Conservation (phyloP, 805 yeast species). For the Isabelozyma heimii region DNA sequence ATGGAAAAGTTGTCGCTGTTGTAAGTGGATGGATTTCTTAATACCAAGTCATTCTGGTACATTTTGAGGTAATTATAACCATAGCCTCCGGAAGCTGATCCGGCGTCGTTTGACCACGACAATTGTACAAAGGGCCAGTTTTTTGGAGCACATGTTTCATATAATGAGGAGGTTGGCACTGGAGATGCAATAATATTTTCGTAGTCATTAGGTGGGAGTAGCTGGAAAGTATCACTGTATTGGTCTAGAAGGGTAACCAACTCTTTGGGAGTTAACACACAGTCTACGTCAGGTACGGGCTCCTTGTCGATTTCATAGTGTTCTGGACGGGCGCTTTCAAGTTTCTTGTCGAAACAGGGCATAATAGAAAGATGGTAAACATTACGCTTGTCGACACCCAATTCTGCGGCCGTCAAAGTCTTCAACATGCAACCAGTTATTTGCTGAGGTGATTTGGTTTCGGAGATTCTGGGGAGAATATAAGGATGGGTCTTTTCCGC, state of each 20-base stretch:
- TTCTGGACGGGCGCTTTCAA: slow-evolving; percentile 89
- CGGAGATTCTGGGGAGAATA: slow-evolving; percentile 65
- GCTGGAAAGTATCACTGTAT: slow-evolving; percentile 36
- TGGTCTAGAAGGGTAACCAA: slow-evolving; percentile 69
- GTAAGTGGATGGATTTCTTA: slow-evolving; percentile 12
- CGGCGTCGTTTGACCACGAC: slow-evolving; percentile 73
- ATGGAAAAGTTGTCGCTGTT: slow-evolving; percentile 24
- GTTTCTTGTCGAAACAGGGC: slow-evolving; percentile 97
- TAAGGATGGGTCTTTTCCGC: slow-evolving; percentile 95
- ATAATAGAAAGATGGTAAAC: slow-evolving; percentile 82
- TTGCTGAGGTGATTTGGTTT: slow-evolving; percentile 88
- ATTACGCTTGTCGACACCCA: slow-evolving; percentile 26
- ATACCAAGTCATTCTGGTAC: slow-evolving; percentile 23
- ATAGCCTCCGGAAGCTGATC: slow-evolving; percentile 89
- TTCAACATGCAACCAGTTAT: slow-evolving; percentile 82
- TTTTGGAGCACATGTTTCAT: slow-evolving; percentile 45
- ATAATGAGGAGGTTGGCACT: slow-evolving; percentile 15
- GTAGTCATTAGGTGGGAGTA: slow-evolving; percentile 14
- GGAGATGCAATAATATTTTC: slow-evolving; percentile 4
- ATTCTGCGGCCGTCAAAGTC: slow-evolving; percentile 36
- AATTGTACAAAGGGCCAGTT: slow-evolving; percentile 58
- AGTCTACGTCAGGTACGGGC: slow-evolving; percentile 66
- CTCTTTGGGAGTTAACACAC: slow-evolving; percentile 92
- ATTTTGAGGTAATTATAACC: slow-evolving; percentile 63
- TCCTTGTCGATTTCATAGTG: slow-evolving; percentile 28